A percentile compares a stretch with the other conserved stretches of the same genome.
These are phyloP conservation scores for Grammothele lineata DNA, from an alignment of 768 basidiomycete species.

Conservation along the genomic window DNA sequence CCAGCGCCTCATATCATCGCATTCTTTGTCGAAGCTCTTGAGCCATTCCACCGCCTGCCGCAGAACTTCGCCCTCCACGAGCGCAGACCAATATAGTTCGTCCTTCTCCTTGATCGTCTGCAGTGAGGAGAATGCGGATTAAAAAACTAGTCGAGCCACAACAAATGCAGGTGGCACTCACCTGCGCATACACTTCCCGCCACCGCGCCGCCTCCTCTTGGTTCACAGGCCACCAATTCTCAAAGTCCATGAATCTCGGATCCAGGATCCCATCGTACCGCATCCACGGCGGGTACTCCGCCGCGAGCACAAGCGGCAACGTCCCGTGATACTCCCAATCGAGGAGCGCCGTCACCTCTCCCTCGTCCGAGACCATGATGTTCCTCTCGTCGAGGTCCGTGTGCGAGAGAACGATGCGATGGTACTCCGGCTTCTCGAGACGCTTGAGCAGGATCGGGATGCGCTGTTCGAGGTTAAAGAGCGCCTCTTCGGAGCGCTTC, in stretches of 20 bases:
- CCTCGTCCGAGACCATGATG: constrained; percentile 14
- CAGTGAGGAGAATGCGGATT: too few species aligned
- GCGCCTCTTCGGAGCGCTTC: background rate
- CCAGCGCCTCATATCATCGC: too few species aligned
- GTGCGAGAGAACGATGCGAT: constrained; percentile 17
- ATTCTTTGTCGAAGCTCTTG: too few species aligned
- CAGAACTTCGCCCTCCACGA: too few species aligned
- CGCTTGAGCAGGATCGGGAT: background rate
- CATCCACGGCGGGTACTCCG: constrained; percentile 22
- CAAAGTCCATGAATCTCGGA: constrained; percentile 7
- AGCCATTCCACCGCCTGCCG: too few species aligned
- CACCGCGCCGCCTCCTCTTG: too few species aligned
- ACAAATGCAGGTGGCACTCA: too few species aligned
- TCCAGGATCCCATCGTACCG: constrained; percentile 19
- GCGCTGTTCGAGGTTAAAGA: background rate
- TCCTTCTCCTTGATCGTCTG: too few species aligned
- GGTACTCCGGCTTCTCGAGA: background rate
- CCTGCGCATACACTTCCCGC: too few species aligned
- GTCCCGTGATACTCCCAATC: constrained; percentile 23
- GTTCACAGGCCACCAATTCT: constrained; percentile 1
- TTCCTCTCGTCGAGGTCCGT: constrained; percentile 14
- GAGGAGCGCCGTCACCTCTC: constrained; percentile 16
- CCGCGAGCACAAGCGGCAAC: constrained; percentile 21
- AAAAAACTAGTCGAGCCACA: too few species aligned
- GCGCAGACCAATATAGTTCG: too few species aligned